Evolutionary conservation across 768 basidiomycete species (phyloP).

Genomic region (Leucocoprinus leucothites): DNA sequence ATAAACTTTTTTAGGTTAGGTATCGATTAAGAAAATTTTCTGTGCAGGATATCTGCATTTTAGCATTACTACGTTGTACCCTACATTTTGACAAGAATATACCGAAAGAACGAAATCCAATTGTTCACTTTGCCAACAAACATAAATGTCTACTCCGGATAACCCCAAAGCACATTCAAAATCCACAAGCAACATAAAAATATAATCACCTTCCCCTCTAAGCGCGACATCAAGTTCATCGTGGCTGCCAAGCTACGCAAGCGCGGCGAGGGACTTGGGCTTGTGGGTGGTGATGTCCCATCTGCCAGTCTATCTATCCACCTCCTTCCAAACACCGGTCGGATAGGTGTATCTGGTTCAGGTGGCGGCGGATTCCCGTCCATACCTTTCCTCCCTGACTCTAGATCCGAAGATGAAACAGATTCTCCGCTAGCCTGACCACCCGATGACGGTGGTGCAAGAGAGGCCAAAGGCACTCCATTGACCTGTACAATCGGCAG

Average conservation of each 20-base stretch:
- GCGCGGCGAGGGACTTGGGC: constrained; percentile 19
- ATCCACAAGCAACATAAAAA: constrained; percentile 50
- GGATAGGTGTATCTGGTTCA: constrained; percentile 37
- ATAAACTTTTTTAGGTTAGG: no score
- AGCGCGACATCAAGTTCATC: constrained; percentile 21
- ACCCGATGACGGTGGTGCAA: not conserved
- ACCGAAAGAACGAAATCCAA: not conserved
- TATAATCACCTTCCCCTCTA: constrained; percentile 33
- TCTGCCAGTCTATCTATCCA: constrained; percentile 54
- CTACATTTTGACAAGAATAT: not conserved
- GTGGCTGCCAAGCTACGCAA: constrained; percentile 28
- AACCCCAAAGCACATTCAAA: constrained; percentile 46
- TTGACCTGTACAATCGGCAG: constrained; percentile 23
- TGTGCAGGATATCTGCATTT: no score
- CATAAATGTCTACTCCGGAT: constrained; percentile 10
- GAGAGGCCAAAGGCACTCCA: constrained; percentile 13
- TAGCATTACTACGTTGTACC: not conserved
- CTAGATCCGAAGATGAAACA: constrained; percentile 14
- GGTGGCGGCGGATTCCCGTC: constrained; percentile 20
- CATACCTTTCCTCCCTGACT: constrained; percentile 21
- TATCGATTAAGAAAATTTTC: no score
- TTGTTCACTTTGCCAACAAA: not conserved
- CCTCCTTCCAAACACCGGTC: constrained; percentile 27
- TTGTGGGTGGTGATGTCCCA: constrained; percentile 19
- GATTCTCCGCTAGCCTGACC: constrained; percentile 13